Conservation (phyloP, 129 eudicot species). For the Tagetes erecta region DNA sequence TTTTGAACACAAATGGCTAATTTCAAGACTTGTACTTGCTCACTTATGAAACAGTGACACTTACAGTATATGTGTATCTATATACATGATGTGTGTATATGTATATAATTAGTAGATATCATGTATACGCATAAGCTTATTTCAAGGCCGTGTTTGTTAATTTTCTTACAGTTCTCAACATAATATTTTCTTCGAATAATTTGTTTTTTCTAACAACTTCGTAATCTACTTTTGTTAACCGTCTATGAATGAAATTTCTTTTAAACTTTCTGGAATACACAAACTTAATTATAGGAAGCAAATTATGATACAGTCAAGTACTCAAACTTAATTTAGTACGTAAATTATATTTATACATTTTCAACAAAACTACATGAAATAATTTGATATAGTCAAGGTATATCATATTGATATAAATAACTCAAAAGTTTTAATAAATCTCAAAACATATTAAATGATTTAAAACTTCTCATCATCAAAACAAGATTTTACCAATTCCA, state of each 20-base stretch:
- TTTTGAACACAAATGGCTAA: conserved; percentile 16
- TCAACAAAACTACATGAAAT: neutral
- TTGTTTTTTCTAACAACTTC: too few relatives aligned
- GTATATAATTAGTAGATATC: neutral
- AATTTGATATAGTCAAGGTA: neutral
- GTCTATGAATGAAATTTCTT: neutral
- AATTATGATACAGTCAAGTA: neutral
- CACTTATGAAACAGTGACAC: neutral
- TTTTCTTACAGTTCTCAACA: too few relatives aligned
- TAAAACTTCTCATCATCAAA: neutral
- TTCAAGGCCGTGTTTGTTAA: too few relatives aligned
- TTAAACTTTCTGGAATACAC: neutral
- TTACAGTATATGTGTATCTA: neutral
- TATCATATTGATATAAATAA: neutral
- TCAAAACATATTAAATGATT: neutral
- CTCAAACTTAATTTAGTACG: neutral
- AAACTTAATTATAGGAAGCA: neutral
- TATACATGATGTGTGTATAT: too few relatives aligned
- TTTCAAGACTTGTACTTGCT: conserved; percentile 16
- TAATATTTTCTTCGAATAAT: too few relatives aligned
- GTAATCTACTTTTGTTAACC: too few relatives aligned
- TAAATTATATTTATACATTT: neutral
- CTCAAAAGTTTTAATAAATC: neutral
- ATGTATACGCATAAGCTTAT: too few relatives aligned
- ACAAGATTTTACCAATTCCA: neutral